Evolutionary conservation across 2,329 filamentous ascomycete genomes (phyloP), one percentile per base, ranked within the genome.

Genomic region (Nemania abortiva): DNA sequence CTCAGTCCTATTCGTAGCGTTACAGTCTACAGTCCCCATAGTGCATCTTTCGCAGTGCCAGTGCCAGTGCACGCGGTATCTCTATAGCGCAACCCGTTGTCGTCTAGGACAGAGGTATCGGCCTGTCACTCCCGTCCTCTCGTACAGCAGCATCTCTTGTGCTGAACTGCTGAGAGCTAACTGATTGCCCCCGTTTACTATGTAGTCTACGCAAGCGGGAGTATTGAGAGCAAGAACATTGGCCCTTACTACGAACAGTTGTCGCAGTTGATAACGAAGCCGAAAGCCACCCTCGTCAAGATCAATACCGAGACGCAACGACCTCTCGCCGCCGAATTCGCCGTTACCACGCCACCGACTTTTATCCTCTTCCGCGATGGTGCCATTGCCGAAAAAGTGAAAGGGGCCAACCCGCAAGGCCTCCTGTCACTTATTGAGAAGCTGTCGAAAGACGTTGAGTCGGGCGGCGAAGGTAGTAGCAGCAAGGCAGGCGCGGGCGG

Each of bases 191-290:
- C 37, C 34, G 22, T 58, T 54, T 59, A n/a, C 37, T 58, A 6
- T 75, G 63, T 76, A 97, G 94, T 98, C 86, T 95, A 93, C 77
- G 93, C 94, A 76, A 91, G 93, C 77, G 96, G 92, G 91, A 97
- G 92, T 78, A 90, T 85, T 39, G 92, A 94, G 77, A 97, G 94
- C 87, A 92, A 93, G 76, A 86, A 89, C 72, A 94, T 98, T 73
- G 92, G 92, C 6, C 93, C 95, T 20, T 81, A 94, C 71, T 98
- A 93, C 83, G 92, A 96, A 77, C 84, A 90, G 78, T 88, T 98
- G 57, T 90, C 94, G 37, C 79, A 82, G 53, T 86, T 90, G 70
- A 87, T 97, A 54, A 92, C 93, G 20, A 88, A 90, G 60, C 88
- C 91, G 18, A 89, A 90, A 74, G 84, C 87, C 75, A 92, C 91